Conservation (phyloP, 2,329 filamentous ascomycete genomes). For the Ramularia endophylla region DNA sequence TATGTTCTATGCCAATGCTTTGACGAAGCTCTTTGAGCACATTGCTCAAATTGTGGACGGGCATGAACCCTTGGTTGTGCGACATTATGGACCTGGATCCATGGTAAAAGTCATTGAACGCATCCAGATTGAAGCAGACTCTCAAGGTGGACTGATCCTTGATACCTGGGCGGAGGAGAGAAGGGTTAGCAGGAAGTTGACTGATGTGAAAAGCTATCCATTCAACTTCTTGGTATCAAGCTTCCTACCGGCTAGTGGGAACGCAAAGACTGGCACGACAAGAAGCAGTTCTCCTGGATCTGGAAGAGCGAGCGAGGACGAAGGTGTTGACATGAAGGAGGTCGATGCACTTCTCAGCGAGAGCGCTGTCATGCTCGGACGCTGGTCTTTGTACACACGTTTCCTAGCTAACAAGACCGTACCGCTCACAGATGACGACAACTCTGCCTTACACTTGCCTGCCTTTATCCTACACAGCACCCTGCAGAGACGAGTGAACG, state of each 20-base stretch:
- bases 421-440: slow-evolving; percentile 14
- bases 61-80: slow-evolving; percentile 83
- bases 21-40: slow-evolving; percentile 93
- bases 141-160: slow-evolving; percentile 90
- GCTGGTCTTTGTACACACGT: slow-evolving; percentile 87
- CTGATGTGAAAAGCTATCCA: slow-evolving; percentile 94
- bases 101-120: slow-evolving; percentile 94
- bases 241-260: slow-evolving; percentile 58
- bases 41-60: slow-evolving; percentile 95
- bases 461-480: slow-evolving; percentile 72
- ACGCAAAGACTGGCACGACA: slow-evolving; percentile 49
- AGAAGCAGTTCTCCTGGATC: slow-evolving; percentile 61
- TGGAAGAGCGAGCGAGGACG: slow-evolving; percentile 70
- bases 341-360: slow-evolving; percentile 83
- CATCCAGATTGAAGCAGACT: slow-evolving; percentile 88
- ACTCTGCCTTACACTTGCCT: slow-evolving; percentile 55
- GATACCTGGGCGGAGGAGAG: slow-evolving; percentile 95
- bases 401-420: slow-evolving; percentile 82
- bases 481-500: slow-evolving; percentile 69
- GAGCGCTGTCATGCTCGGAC: slow-evolving; percentile 82
- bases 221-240: slow-evolving; percentile 97
- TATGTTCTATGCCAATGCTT: slow-evolving; percentile 84
- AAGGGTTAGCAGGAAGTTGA: slow-evolving; percentile 75
- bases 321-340: slow-evolving; percentile 94
- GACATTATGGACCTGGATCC: slow-evolving; percentile 86